Evolutionary conservation across 495 filamentous ascomycete genomes (phyloP).

Genomic region (Neurospora sp.): DNA sequence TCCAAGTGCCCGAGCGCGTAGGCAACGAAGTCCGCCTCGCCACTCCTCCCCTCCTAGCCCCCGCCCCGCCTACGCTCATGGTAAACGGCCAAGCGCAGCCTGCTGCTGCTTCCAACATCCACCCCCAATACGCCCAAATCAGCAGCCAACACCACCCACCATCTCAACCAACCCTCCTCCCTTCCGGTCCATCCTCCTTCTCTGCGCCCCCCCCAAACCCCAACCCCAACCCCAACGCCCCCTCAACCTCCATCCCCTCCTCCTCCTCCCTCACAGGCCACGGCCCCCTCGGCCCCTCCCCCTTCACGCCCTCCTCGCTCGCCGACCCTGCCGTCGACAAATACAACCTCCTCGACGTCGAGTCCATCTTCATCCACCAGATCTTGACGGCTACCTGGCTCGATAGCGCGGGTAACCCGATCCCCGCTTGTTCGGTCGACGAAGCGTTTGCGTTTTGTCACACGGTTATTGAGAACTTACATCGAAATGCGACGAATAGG

Average conservation of each 20-base stretch:
- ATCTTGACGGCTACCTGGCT: slow-evolving; percentile 35
- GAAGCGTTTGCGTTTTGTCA: slow-evolving; percentile 38
- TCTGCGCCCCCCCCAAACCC: neutral
- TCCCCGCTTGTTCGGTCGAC: slow-evolving; percentile 31
- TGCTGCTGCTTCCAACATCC: slow-evolving; percentile 9
- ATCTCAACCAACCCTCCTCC: neutral
- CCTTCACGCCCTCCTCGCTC: slow-evolving; percentile 12
- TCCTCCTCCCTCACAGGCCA: neutral
- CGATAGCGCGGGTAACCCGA: slow-evolving; percentile 22
- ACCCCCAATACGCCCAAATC: neutral
- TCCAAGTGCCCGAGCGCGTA: slow-evolving; percentile 71
- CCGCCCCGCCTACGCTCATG: slow-evolving; percentile 38
- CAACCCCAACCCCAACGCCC: neutral
- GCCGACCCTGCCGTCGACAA: slow-evolving; percentile 24
- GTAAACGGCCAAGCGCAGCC: slow-evolving; percentile 49
- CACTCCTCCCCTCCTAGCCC: slow-evolving; percentile 47
- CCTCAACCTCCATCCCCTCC: neutral
- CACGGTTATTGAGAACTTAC: slow-evolving; percentile 35
- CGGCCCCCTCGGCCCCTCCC: slow-evolving; percentile 2
- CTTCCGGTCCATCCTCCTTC: neutral
- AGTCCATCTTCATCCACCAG: slow-evolving; percentile 33
- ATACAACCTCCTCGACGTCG: slow-evolving; percentile 38
- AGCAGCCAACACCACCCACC: neutral
- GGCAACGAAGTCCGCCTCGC: slow-evolving; percentile 69
- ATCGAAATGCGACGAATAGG: slow-evolving; percentile 28